phyloP scores from a whole-genome alignment of 2,329 filamentous ascomycete genomes.

The Zymoseptoria crescenta region DNA sequence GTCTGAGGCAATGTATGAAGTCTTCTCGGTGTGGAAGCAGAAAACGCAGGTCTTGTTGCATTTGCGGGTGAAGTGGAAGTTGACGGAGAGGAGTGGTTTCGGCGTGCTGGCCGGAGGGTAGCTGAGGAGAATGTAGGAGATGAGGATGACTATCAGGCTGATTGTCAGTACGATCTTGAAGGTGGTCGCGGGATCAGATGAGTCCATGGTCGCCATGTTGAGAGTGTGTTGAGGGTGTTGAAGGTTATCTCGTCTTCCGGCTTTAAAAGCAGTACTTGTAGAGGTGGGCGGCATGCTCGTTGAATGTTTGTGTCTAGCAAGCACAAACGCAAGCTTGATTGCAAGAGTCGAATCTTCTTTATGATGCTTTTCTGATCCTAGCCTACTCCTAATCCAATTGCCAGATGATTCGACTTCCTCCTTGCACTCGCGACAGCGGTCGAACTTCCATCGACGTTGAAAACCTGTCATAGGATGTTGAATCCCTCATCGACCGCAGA shows the following conservation, averaged over 20 bases:
- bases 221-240: neutral
- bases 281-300: neutral
- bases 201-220: neutral
- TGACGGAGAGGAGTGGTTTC: constrained; percentile 36
- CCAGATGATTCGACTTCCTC: neutral
- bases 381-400: neutral
- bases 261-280: neutral
- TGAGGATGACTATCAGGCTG: neutral
- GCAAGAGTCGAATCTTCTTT: neutral
- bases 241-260: neutral
- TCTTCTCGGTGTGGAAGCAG: constrained; percentile 51
- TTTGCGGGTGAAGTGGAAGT: constrained; percentile 41
- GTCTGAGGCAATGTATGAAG: constrained; percentile 36
- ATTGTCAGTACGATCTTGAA: neutral
- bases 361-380: neutral
- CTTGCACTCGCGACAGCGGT: neutral
- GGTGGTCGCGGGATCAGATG: neutral
- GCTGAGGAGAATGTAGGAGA: neutral
- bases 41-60: constrained; percentile 47
- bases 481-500: neutral
- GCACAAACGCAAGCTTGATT: neutral
- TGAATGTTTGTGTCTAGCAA: neutral
- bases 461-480: no score
- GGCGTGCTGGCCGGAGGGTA: neutral
- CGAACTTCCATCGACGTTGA: neutral